Percentiles rank a stretch among this genome's conserved stretches.
These are phyloP conservation scores for Parasarocladium wereldwijsianum DNA, from an alignment of 2,329 filamentous ascomycete species.

Conservation along the genomic window DNA sequence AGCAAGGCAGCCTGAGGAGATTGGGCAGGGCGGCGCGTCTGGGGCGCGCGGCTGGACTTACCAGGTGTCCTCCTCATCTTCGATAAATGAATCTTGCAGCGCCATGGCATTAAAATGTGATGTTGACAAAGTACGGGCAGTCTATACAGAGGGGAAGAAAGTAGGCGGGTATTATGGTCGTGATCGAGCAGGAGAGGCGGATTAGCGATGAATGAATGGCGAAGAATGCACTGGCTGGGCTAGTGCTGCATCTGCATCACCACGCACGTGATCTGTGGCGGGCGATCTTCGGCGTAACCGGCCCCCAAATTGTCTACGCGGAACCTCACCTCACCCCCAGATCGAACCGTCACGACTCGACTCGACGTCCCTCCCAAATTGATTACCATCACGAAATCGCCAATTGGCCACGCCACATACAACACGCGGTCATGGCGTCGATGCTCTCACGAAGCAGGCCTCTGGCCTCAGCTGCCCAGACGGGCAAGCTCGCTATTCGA, in stretches of 20 bases:
- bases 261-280: conserved; percentile 1
- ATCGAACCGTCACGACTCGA: conserved; percentile 13
- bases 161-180: conserved; percentile 10
- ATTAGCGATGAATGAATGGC: no score
- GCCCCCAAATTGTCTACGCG: no score
- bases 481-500: conserved; percentile 30
- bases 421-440: conserved; percentile 39
- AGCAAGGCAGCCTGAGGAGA: conserved; percentile 9
- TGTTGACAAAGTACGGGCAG: conserved; percentile 7
- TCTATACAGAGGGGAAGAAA: conserved; percentile 9
- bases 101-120: conserved; percentile 33
- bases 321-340: no score
- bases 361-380: conserved; percentile 8
- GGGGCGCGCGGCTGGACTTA: conserved; percentile 20
- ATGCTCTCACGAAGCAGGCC: conserved; percentile 41
- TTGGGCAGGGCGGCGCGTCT: conserved; percentile 4
- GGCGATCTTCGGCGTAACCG: not conserved
- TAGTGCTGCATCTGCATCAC: not conserved
- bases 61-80: conserved; percentile 58
- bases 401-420: conserved; percentile 29
- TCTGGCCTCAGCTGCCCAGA: conserved; percentile 39
- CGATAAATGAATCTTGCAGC: conserved; percentile 55
- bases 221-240: no score
- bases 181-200: conserved; percentile 14
- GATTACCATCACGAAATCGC: conserved; percentile 8